A percentile compares a stretch with the other conserved stretches of the same genome.
Conservation (phyloP, 2,329 filamentous ascomycete genomes). For the Claviceps purpurea region DNA sequence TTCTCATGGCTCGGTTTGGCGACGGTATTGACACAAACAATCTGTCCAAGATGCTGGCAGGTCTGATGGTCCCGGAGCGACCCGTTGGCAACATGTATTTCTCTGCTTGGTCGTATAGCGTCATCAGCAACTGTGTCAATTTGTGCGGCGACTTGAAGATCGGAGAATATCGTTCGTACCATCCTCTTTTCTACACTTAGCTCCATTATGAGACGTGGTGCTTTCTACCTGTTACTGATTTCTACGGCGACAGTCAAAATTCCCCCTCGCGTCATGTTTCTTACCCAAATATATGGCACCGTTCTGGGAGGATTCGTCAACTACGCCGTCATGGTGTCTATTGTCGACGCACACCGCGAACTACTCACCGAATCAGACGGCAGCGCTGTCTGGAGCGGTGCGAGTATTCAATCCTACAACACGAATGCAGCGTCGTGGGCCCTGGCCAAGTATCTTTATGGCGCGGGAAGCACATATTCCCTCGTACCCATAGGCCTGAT, state of each 20-base stretch:
- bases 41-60: conserved; percentile 42
- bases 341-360: conserved; percentile 27
- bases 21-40: conserved; percentile 32
- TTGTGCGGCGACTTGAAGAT: conserved; percentile 42
- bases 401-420: conserved; percentile 33
- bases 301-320: conserved; percentile 29
- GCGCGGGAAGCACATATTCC: conserved; percentile 22
- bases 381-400: conserved; percentile 34
- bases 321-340: conserved; percentile 31
- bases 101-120: conserved; percentile 44
- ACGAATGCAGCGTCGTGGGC: conserved; percentile 17
- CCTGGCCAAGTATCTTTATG: conserved; percentile 29
- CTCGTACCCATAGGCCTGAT: conserved; percentile 25
- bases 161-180: conserved; percentile 39
- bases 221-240: neutral
- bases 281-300: conserved; percentile 27
- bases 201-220: no score
- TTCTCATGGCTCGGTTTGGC: conserved; percentile 39
- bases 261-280: conserved; percentile 25
- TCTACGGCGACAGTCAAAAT: conserved; percentile 13
- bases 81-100: conserved; percentile 46
- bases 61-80: conserved; percentile 34
- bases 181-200: neutral
- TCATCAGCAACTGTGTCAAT: conserved; percentile 36
- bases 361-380: conserved; percentile 27